Percentiles rank a stretch among this genome's conserved stretches.
phyloP scores from a whole-genome alignment of 371 early-diverging fungal genomes.

The Syncephalis plumigaleata region DNA sequence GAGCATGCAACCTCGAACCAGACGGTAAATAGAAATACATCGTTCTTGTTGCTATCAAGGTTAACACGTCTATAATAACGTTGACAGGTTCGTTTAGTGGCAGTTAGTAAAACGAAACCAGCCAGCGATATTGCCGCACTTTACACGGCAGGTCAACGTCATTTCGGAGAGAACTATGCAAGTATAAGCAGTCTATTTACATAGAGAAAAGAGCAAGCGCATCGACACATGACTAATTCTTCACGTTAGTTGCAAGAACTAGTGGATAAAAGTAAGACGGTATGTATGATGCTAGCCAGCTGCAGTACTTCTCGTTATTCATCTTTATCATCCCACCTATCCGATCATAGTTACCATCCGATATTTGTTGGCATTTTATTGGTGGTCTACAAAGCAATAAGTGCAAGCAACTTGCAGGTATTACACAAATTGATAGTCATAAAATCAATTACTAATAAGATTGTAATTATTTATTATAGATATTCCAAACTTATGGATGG shows the following conservation, averaged over 20 bases:
- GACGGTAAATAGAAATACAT: no score
- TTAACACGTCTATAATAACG: no score
- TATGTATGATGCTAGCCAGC: conserved; percentile 11
- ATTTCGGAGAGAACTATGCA: conserved; percentile 95
- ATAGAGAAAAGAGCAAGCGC: background rate
- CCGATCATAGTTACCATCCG: conserved; percentile 33
- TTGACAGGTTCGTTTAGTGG: conserved; percentile 52
- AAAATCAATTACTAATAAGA: no score
- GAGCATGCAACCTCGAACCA: no score
- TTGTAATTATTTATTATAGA: conserved; percentile 12
- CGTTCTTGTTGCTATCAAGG: no score
- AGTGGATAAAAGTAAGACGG: conserved; percentile 68
- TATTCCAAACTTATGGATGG: conserved; percentile 74
- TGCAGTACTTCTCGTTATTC: conserved; percentile 22
- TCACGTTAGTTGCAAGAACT: conserved; percentile 66
- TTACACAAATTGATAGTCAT: background rate
- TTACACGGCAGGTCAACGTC: conserved; percentile 65
- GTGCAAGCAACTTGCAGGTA: conserved; percentile 63
- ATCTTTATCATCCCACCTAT: no score
- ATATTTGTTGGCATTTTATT: conserved; percentile 93
- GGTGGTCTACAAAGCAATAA: conserved; percentile 92
- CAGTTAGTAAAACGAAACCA: conserved; percentile 87
- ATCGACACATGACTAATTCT: background rate
- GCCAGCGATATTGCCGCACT: conserved; percentile 55
- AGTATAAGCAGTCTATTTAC: conserved; percentile 3